Evolutionary conservation across 1,284 basidiomycete species (phyloP).

Genomic region (Irpex rosettiformis): DNA sequence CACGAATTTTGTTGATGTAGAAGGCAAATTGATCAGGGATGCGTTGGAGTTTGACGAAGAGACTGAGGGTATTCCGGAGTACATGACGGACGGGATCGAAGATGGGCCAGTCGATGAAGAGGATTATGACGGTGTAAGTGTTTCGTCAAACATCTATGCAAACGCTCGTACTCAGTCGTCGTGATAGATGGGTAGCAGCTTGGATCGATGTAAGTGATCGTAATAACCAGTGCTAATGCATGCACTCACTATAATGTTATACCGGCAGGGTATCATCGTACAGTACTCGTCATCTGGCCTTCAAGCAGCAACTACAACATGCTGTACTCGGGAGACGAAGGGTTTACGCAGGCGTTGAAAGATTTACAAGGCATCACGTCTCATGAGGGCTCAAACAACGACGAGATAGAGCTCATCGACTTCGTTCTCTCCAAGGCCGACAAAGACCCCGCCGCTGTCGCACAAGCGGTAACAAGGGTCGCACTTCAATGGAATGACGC

Average conservation of each 20-base stretch:
- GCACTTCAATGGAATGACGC: neutral
- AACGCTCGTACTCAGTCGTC: neutral
- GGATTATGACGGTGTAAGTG: neutral
- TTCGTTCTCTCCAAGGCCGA: slow-evolving; percentile 8
- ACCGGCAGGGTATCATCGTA: slow-evolving; percentile 37
- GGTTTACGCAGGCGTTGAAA: slow-evolving; percentile 12
- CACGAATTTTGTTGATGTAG: slow-evolving; percentile 33
- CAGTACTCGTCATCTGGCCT: slow-evolving; percentile 38
- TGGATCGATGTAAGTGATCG: neutral
- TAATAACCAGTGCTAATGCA: neutral
- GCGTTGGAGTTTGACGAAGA: slow-evolving; percentile 27
- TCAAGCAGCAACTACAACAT: slow-evolving; percentile 26
- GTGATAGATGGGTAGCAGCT: neutral
- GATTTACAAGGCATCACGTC: slow-evolving; percentile 1
- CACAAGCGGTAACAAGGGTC: neutral
- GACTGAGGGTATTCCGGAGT: slow-evolving; percentile 9
- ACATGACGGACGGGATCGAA: neutral
- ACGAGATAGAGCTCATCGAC: slow-evolving; percentile 10
- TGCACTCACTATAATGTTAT: neutral
- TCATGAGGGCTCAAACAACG: neutral
- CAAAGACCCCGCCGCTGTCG: neutral
- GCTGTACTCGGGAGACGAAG: slow-evolving; percentile 12
- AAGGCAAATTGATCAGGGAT: slow-evolving; percentile 25
- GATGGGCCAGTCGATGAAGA: neutral
- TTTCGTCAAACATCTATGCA: neutral